phyloP scores from a whole-genome alignment of 768 basidiomycete species.

The Auriscalpium vulgare region DNA sequence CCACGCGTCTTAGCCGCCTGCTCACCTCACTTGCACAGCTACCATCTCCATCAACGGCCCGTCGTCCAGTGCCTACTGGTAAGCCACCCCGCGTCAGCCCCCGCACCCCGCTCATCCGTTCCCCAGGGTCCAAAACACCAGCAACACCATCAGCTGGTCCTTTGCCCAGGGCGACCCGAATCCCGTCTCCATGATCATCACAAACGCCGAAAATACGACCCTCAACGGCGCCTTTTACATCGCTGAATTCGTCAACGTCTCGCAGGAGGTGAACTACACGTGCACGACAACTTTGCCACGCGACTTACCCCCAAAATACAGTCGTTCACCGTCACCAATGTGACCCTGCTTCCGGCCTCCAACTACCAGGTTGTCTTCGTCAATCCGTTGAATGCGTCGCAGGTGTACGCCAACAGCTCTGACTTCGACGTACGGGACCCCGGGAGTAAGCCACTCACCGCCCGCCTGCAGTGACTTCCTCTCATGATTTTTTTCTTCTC shows the following conservation, averaged over 20 bases:
- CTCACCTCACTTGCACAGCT: conserved; percentile 15
- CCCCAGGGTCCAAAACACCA: conserved; percentile 27
- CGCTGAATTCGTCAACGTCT: conserved; percentile 23
- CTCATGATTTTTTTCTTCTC: not conserved
- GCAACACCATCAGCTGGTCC: conserved; percentile 29
- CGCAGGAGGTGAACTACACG: conserved; percentile 16
- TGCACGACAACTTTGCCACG: not conserved
- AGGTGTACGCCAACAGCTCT: conserved; percentile 26
- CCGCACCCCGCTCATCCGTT: not conserved
- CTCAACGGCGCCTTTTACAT: conserved; percentile 32
- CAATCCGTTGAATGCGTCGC: conserved; percentile 23
- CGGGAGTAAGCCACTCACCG: conserved; percentile 24
- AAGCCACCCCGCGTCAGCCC: not conserved
- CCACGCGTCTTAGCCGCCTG: not conserved
- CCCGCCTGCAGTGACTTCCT: not conserved
- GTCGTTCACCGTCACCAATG: conserved; percentile 24
- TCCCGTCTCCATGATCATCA: conserved; percentile 26
- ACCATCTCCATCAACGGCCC: conserved; percentile 24
- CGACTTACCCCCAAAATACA: conserved; percentile 15
- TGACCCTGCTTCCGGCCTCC: conserved; percentile 23
- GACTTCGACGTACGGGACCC: conserved; percentile 28
- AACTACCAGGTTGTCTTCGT: conserved; percentile 30
- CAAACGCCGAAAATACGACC: conserved; percentile 22
- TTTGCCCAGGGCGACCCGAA: conserved; percentile 25
- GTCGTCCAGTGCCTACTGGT: conserved; percentile 26